Evolutionary conservation across 805 yeast genomes (phyloP), one percentile per base, ranked within the genome.

Genomic region (Kazachstania bromeliacearum): DNA sequence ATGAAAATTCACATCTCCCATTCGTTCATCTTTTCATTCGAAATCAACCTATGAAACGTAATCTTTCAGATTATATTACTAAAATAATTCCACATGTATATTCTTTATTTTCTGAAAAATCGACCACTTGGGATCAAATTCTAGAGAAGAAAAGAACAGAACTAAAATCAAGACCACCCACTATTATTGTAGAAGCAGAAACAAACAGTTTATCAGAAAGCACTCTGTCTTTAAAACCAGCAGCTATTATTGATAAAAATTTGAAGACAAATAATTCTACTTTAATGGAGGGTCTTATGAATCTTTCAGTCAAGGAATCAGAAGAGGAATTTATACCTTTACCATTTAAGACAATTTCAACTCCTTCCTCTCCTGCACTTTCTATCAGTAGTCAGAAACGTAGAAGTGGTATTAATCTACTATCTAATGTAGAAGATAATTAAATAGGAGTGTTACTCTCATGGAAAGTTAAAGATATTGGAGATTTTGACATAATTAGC

Each of bases 281-380:
- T n/a, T n/a, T n/a, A n/a, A n/a, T n/a, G n/a, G n/a, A n/a, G n/a
- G n/a, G n/a, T n/a, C n/a, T n/a, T n/a, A n/a, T n/a, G n/a, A n/a
- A n/a, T n/a, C n/a, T n/a, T n/a, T n/a, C 26, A 23, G n/a, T 23
- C 26, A n/a, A 9, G 15, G 15, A 13, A 12, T 17, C 8, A 13
- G 31, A 27, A 7, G 44, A 34, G 16, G 41, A 34, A 10, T 50
- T 48, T 33, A 37, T 47, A 4, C 53, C 55, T 6, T 37, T 45
- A 28, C 50, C 55, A 7, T 44, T 48, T 37, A 47, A 48, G 33
- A 44, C 53, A n/a, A 37, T 31, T 7, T 39, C 46, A 12, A 38
- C 45, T 9, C 41, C 38, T n/a, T 18, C 22, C 7, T 34, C 41
- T 20, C 41, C 38, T 3, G 13, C 35, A 7, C 15, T 21, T 5